Evolutionary conservation across 202 grass and related monocot species (phyloP), one percentile per base, ranked within the genome.

Genomic region (Dendrocalamus latiflorus): DNA sequence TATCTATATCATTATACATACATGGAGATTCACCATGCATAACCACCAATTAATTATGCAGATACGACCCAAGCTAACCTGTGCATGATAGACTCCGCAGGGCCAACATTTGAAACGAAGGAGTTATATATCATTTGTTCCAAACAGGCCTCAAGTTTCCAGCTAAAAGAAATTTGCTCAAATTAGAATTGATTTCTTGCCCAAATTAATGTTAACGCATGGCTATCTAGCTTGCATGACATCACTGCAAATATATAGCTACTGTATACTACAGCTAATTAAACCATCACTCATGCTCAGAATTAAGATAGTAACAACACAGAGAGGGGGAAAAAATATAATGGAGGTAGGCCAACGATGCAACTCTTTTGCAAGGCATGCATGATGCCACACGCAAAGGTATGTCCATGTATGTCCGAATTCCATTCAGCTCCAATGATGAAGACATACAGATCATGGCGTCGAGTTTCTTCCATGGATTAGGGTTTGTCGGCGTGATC

Each of bases 331-430:
- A 33, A 33, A 17, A 10, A 18, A 18, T 18, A 56, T 56, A 25
- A 1, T 74, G 5, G 17, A 66, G 38, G 72, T 84, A 84, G 82
- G 72, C 49, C 81, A 57, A 8, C 1, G 72, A 68, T 76, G 82
- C 72, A 59, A 10, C 72, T 58, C 16, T 18, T 83, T 84, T 56
- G 61, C 11, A 68, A 44, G 71, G 66, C 81, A 68, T 34, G 49
- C 54, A 56, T 76, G 71, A 68, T 68, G 38, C 34, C 61, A 57
- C 60, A 57, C 8, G 48, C 56, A 74, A 75, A 75, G 70, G 45
- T 42, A 55, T 41, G n/a, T n/a, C n/a, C n/a, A n/a, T n/a, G n/a
- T n/a, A n/a, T n/a, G 72, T 75, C 71, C 11, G 16, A 75, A 15
- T 45, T 56, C 49, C 60, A 66, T 44, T 67, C 17, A 56, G 21